Evolutionary conservation across 345 rosid species (phyloP), one percentile per base, ranked within the genome.

Genomic region (Cochlearia excelsa): DNA sequence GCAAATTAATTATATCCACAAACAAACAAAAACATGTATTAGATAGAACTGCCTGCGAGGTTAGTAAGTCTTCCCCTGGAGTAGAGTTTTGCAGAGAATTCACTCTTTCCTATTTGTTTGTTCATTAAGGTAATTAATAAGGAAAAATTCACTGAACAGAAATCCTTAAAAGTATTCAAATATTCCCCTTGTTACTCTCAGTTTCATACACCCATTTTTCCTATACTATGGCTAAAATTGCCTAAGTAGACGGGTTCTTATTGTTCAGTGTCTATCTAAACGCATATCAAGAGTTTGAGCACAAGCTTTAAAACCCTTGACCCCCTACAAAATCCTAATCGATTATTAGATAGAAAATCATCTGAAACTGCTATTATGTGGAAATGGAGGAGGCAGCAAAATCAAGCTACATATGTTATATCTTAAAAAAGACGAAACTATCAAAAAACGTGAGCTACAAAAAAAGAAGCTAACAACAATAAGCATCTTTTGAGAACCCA

Each of bases 71-170:
- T 41, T 26, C 38, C 11, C 1, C 57, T 30, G 6, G 31, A 51
- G 42, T 50, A 50, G 49, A 62, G n/a, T 40, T 51, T 6, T 40
- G 50, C 33, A 63, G 57, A 31, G 45, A 64, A 27, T 52, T 45
- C 6, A 33, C 59, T 30, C n/a, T 43, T 44, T 43, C 34, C 43
- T 39, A 30, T 42, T 9, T 31, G 33, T 51, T 38, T 39, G 39
- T 49, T 61, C 28, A 41, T 1, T 34, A 42, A n/a, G 34, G 37
- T 8, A 54, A 27, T 26, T 11, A 54, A 8, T 3, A 41, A 64
- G 46, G 61, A 64, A 33, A 11, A 63, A 40, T 0, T 52, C 29
- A 27, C 1, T 8, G 4, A 28, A 38, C 47, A 11, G 30, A 65
- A 53, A 37, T 28, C 51, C 52, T n/a, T 35, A n/a, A n/a, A 30